These are phyloP conservation scores for Metarhizium humberi DNA, from an alignment of 2,329 filamentous ascomycete species.

Conservation along the genomic window DNA sequence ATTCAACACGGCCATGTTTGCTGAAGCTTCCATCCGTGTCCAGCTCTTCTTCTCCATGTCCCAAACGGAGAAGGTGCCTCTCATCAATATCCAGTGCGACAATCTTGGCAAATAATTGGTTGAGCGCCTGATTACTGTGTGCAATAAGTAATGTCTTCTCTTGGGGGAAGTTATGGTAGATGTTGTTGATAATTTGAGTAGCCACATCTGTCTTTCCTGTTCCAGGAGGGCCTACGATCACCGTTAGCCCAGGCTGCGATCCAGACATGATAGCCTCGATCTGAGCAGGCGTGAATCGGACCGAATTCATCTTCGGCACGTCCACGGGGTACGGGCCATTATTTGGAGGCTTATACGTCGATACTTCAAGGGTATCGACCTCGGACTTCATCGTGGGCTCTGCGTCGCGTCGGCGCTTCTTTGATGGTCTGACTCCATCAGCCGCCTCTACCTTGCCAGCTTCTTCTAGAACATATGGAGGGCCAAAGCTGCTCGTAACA, in stretches of 20 bases:
- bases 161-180: slow-evolving; percentile 94
- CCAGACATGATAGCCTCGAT: slow-evolving; percentile 90
- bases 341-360: slow-evolving; percentile 82
- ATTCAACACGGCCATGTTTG: slow-evolving; percentile 91
- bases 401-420: slow-evolving; percentile 77
- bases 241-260: slow-evolving; percentile 84
- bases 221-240: slow-evolving; percentile 90
- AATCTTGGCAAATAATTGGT: slow-evolving; percentile 97
- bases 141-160: slow-evolving; percentile 89
- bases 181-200: slow-evolving; percentile 96
- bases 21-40: slow-evolving; percentile 80
- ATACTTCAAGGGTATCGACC: slow-evolving; percentile 66
- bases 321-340: slow-evolving; percentile 85
- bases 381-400: slow-evolving; percentile 55
- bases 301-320: slow-evolving; percentile 66
- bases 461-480: slow-evolving; percentile 78
- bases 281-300: slow-evolving; percentile 87
- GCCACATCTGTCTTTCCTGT: slow-evolving; percentile 99
- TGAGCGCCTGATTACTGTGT: slow-evolving; percentile 95
- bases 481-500: slow-evolving; percentile 64
- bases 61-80: slow-evolving; percentile 81
- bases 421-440: slow-evolving; percentile 52
- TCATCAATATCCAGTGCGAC: slow-evolving; percentile 93
- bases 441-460: slow-evolving; percentile 43
- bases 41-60: slow-evolving; percentile 91